phyloP scores from a whole-genome alignment of 2,329 filamentous ascomycete genomes.

The Drechslerella coelobrocha region DNA sequence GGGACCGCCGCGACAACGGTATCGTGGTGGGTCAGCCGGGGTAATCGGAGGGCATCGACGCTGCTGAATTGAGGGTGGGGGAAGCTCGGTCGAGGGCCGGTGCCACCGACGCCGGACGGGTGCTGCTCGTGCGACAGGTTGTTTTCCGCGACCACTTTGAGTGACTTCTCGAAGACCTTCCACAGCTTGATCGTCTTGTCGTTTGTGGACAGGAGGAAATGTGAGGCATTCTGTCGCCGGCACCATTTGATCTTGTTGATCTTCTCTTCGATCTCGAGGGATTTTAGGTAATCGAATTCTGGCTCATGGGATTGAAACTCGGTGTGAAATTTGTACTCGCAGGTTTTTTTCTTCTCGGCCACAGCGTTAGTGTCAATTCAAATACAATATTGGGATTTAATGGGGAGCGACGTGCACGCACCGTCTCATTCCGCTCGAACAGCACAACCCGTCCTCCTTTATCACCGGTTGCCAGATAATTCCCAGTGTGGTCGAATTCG shows the following conservation, averaged over 20 bases:
- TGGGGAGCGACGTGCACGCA: constrained; percentile 61
- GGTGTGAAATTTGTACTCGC: constrained; percentile 99
- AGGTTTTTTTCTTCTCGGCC: constrained; percentile 87
- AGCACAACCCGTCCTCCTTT: constrained; percentile 85
- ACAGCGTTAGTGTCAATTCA: constrained; percentile 14
- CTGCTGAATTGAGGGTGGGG: constrained; percentile 78
- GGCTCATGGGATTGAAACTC: constrained; percentile 99
- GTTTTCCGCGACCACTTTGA: constrained; percentile 99
- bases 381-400: not conserved
- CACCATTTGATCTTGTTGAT: constrained; percentile 99
- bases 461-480: constrained; percentile 88
- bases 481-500: constrained; percentile 87
- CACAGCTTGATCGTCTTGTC: constrained; percentile 99
- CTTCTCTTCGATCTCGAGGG: constrained; percentile 98
- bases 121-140: constrained; percentile 92
- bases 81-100: constrained; percentile 72
- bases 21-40: constrained; percentile 95
- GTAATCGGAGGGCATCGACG: constrained; percentile 84
- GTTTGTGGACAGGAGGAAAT: constrained; percentile 97
- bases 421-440: constrained; percentile 94
- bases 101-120: constrained; percentile 66
- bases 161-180: constrained; percentile 99
- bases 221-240: constrained; percentile 94
- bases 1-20: constrained; percentile 97
- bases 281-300: constrained; percentile 99